Evolutionary conservation across 495 filamentous ascomycete genomes (phyloP).

Genomic region (Tuber microsphaerosporum): DNA sequence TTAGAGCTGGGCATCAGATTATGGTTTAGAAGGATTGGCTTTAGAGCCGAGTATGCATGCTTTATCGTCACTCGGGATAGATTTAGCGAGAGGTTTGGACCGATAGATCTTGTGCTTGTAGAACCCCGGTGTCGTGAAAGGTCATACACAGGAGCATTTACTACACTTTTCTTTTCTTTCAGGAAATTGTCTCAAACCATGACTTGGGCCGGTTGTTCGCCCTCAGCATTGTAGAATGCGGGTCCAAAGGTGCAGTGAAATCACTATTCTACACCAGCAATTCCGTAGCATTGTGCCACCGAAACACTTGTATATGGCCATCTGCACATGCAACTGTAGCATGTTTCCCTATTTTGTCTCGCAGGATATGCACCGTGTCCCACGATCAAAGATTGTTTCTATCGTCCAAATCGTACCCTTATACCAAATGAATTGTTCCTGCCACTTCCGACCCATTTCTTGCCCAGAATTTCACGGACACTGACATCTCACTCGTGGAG

Average conservation of each 20-base stretch:
- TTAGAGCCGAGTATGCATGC: not conserved
- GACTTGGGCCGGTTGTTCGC: not conserved
- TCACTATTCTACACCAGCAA: not conserved
- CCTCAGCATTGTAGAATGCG: not conserved
- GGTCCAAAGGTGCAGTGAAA: not conserved
- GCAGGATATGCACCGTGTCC: not conserved
- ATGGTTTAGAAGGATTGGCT: not conserved
- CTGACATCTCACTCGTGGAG: constrained; percentile 12
- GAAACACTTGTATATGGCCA: not conserved
- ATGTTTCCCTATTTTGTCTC: not conserved
- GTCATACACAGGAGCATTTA: not conserved
- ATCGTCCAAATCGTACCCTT: not conserved
- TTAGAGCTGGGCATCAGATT: not conserved
- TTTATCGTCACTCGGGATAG: not conserved
- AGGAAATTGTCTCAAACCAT: not conserved
- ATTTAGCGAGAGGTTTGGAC: not conserved
- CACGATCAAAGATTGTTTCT: not conserved
- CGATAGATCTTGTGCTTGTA: not conserved
- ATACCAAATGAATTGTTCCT: not conserved
- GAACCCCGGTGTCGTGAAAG: not conserved
- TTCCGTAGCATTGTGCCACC: not conserved
- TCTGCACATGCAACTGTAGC: not conserved
- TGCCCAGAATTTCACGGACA: not conserved
- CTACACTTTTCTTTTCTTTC: not conserved
- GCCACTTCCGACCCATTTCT: not conserved